Evolutionary conservation across 441 rosid species (phyloP).

Genomic region (Euphorbia schlechtendalii): DNA sequence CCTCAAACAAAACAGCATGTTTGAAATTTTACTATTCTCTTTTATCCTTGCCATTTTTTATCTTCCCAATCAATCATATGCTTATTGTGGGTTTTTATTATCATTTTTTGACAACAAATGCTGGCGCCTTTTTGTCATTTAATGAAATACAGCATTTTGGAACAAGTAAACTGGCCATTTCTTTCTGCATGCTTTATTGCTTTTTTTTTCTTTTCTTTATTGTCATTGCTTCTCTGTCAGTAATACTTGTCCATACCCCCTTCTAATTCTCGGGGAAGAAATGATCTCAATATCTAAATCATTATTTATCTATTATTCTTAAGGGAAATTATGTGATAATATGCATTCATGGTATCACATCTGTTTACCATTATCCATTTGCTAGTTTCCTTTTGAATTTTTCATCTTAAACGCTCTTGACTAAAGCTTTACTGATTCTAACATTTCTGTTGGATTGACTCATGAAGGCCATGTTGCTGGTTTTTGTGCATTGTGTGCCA

Average conservation of each 20-base stretch:
- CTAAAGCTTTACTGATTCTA: not conserved
- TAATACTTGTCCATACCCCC: not conserved
- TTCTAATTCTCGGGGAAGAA: not conserved
- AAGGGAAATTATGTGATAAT: not conserved
- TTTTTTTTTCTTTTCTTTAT: not conserved
- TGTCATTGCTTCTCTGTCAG: not conserved
- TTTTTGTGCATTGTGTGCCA: conserved; percentile 94
- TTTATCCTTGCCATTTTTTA: not conserved
- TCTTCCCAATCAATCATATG: not conserved
- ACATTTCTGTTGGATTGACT: conserved; percentile 16
- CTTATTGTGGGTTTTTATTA: not conserved
- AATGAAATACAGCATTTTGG: not conserved
- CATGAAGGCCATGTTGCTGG: conserved; percentile 84
- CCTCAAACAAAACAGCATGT: not conserved
- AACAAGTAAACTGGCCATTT: not conserved
- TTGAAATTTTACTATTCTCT: not conserved
- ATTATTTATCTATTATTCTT: not conserved
- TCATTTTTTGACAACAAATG: not conserved
- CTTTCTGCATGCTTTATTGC: not conserved
- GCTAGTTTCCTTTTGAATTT: not conserved
- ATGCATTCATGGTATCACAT: not conserved
- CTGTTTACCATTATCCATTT: not conserved
- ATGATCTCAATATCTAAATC: not conserved
- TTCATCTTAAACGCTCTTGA: no score
- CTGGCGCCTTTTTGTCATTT: not conserved